These are phyloP conservation scores for Eutrema heterophyllum DNA, from an alignment of 345 rosid species.

Conservation along the genomic window DNA sequence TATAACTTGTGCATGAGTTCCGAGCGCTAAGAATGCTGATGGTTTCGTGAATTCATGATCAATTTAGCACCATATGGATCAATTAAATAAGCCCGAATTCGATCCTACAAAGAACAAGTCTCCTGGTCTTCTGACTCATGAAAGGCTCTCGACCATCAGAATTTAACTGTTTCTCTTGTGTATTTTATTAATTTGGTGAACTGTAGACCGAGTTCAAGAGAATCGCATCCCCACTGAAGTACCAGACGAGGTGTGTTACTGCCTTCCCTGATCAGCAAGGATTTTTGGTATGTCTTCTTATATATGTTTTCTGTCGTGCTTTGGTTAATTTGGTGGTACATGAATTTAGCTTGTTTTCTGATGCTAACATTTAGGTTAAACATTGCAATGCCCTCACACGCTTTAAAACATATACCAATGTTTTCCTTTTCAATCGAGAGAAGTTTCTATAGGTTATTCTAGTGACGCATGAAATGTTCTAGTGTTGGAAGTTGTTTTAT, in stretches of 20 bases:
- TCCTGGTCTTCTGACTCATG: neutral
- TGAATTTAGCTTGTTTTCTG: conserved; percentile 13
- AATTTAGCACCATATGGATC: neutral
- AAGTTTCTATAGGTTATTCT: neutral
- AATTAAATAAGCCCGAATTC: neutral
- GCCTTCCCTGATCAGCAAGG: conserved; percentile 99
- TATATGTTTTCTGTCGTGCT: neutral
- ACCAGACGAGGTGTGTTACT: conserved; percentile 94
- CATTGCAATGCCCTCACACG: neutral
- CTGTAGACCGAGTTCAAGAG: conserved; percentile 84
- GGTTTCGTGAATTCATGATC: neutral
- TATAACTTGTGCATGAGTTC: neutral
- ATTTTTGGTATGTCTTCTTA: conserved; percentile 58
- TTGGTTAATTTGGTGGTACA: neutral
- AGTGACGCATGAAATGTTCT: neutral
- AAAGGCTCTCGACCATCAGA: neutral
- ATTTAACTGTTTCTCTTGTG: neutral
- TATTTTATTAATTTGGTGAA: conserved; percentile 5
- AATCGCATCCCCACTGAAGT: conserved; percentile 78
- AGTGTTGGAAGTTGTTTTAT: neutral
- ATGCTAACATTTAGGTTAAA: neutral
- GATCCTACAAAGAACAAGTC: conserved; percentile 1
- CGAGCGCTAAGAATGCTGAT: neutral
- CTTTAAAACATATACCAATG: neutral
- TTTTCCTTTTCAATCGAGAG: neutral